These are phyloP conservation scores for Pythium pyrilobum DNA, from an alignment of 352 stramenopile species.

Conservation along the genomic window DNA sequence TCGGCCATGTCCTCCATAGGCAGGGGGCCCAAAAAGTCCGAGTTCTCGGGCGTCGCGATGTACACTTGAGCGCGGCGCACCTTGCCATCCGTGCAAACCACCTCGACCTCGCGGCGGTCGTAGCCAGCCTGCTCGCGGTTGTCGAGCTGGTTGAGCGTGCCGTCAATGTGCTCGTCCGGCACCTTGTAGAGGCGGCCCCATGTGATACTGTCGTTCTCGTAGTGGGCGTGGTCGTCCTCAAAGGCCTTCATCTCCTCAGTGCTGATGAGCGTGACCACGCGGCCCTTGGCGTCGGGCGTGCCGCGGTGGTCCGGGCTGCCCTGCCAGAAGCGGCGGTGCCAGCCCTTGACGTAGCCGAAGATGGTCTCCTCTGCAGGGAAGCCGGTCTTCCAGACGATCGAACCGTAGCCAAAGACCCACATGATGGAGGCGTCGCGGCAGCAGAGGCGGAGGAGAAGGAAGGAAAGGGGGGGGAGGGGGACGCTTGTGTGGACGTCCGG, in stretches of 20 bases:
- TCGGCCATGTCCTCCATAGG: constrained; percentile 70
- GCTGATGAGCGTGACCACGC: constrained; percentile 86
- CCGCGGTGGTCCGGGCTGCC: constrained; percentile 85
- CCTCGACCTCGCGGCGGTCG: constrained; percentile 67
- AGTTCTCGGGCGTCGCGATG: constrained; percentile 78
- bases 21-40: constrained; percentile 75
- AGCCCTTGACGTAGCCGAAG: constrained; percentile 80
- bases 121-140: constrained; percentile 84
- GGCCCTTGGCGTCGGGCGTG: constrained; percentile 62
- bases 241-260: constrained; percentile 69
- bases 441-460: background rate
- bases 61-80: constrained; percentile 75
- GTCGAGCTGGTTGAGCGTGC: constrained; percentile 76
- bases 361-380: constrained; percentile 60
- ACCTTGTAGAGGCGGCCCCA: constrained; percentile 88
- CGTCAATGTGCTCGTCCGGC: constrained; percentile 63
- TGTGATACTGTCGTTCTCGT: constrained; percentile 58
- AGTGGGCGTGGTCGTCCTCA: constrained; percentile 62
- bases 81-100: constrained; percentile 66
- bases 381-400: constrained; percentile 75
- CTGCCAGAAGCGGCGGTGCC: constrained; percentile 87
- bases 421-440: constrained; percentile 23
- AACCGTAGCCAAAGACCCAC: constrained; percentile 86
- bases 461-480: background rate
- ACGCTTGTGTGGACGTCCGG: background rate